Evolutionary conservation across 345 rosid genomes (phyloP).

Genomic region (Lepidium sativum): DNA sequence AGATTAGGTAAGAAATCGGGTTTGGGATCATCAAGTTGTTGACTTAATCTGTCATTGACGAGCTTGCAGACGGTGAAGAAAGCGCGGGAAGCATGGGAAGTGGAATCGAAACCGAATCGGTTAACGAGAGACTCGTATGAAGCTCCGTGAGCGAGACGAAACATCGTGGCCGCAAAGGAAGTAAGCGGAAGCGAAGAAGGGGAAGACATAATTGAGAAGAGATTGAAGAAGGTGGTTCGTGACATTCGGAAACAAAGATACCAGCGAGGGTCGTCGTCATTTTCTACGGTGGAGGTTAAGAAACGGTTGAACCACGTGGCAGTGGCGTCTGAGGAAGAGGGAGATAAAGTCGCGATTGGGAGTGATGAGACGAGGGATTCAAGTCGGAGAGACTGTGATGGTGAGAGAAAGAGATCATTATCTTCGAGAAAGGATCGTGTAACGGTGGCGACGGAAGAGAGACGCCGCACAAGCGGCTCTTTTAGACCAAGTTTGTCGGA

Average conservation of each 20-base stretch:
- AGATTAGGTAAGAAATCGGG: conserved; percentile 46
- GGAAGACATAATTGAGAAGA: conserved; percentile 39
- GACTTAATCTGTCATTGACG: conserved; percentile 36
- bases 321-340: neutral
- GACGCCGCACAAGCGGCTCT: conserved; percentile 27
- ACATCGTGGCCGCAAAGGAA: conserved; percentile 54
- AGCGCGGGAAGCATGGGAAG: conserved; percentile 44
- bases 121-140: conserved; percentile 40
- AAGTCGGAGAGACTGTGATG: conserved; percentile 16
- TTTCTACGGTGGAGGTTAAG: conserved; percentile 28
- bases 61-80: conserved; percentile 58
- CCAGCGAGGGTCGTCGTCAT: conserved; percentile 52
- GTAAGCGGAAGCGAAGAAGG: conserved; percentile 20
- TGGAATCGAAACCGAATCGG: conserved; percentile 43
- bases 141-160: conserved; percentile 67
- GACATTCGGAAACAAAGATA: conserved; percentile 50
- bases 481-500: neutral
- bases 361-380: conserved; percentile 35
- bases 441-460: conserved; percentile 40
- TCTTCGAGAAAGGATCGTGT: conserved; percentile 39
- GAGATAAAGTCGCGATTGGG: conserved; percentile 24
- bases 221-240: conserved; percentile 36
- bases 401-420: conserved; percentile 38
- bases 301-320: conserved; percentile 40
- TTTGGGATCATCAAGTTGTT: conserved; percentile 33